Evolutionary conservation across 2,329 filamentous ascomycete species (phyloP), one percentile per base, ranked within the genome.

Genomic region (Verruconis gallopava): DNA sequence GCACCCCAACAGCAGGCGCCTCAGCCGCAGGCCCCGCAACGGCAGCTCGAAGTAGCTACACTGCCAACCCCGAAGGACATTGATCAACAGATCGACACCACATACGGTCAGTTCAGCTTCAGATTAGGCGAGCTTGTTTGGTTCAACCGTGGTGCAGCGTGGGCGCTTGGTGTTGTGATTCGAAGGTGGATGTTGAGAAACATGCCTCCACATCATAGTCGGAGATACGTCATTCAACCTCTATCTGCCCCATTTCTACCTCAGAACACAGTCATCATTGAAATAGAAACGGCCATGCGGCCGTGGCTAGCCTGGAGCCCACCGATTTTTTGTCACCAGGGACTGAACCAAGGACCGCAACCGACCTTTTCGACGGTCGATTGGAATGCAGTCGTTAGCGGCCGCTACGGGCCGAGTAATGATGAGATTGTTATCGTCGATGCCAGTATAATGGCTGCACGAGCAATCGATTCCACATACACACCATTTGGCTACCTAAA

Each of bases 251-350:
- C 68, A 5, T 54, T 55, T 34, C 50, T 58, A 11, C 12, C 14
- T 13, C 21, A 34, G 5, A 50, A 63, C 17, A 58, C 60, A 9
- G 49, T 55, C 19, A 60, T 67, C 35, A 57, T 66, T 9, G 59
- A 61, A 2, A 52, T 62, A 9, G 61, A 71, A 41, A 51, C 54
- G 3, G 53, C 61, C 11, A 57, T 75, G 28, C 64, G 72, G 28
- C 72, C 72, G 0, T 76, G 71, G 71, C 61, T 75, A 20, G 71
- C 72, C 1, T 75, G 71, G 72, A 72, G 66, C 39, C 65, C 71
- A 11, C 72, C 72, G 1, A 52, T 50, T n/a, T 69, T 66, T 43
- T 73, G 69, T 2, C 62, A 66, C 43, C 48, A 53, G 12, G 55
- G 50, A 6, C 53, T 76, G 3, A 64, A 65, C 39, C 55, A 60